Evolutionary conservation across 768 basidiomycete species (phyloP).

Genomic region (Arthromyces matolae): DNA sequence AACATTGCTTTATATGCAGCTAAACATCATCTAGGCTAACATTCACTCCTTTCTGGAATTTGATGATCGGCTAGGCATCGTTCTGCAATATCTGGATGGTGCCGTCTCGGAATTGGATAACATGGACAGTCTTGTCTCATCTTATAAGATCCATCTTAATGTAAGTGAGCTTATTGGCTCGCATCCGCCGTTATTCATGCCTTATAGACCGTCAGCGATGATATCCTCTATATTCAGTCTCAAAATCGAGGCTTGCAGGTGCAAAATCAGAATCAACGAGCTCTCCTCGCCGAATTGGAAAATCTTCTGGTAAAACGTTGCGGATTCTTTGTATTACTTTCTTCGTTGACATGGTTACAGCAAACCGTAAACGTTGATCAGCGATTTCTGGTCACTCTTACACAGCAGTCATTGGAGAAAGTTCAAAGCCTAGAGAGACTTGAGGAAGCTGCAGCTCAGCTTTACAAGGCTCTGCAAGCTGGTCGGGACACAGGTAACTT

Average conservation of each 20-base stretch:
- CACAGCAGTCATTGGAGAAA: slow-evolving; percentile 88
- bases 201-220: slow-evolving; percentile 83
- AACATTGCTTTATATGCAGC: background rate
- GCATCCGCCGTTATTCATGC: background rate
- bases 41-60: slow-evolving; percentile 96
- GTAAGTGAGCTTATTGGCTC: slow-evolving; percentile 40
- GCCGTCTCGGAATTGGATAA: slow-evolving; percentile 84
- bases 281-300: slow-evolving; percentile 79
- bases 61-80: slow-evolving; percentile 84
- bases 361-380: slow-evolving; percentile 93
- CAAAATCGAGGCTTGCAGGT: slow-evolving; percentile 97
- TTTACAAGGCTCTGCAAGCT: slow-evolving; percentile 95
- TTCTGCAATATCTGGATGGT: slow-evolving; percentile 86
- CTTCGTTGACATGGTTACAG: slow-evolving; percentile 34
- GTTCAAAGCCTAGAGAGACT: slow-evolving; percentile 68
- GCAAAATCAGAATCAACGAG: slow-evolving; percentile 92
- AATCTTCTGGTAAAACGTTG: slow-evolving; percentile 72
- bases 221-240: slow-evolving; percentile 93
- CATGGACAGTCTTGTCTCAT: slow-evolving; percentile 84
- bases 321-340: background rate
- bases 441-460: slow-evolving; percentile 77
- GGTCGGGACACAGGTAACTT: slow-evolving; percentile 78
- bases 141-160: slow-evolving; percentile 96
- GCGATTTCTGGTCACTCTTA: slow-evolving; percentile 68
- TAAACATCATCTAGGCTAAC: slow-evolving; percentile 63